Base-by-base conservation (phyloP, 805 yeast genomes). In the Metschnikowia chrysomelidarum region DNA sequence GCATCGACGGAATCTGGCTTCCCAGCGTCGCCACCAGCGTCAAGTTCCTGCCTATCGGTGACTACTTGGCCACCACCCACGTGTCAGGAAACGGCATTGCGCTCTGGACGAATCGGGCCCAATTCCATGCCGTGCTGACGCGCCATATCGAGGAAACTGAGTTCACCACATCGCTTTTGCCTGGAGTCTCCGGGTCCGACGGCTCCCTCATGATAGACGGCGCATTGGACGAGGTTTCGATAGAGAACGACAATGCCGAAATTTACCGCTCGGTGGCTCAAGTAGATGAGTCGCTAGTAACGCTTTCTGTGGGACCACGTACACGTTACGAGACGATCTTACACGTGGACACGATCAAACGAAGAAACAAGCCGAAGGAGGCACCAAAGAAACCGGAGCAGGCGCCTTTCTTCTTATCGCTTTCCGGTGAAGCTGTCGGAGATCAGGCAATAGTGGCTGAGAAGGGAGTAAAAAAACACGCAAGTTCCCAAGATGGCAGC, bases 81-180 rank as follows among this genome's bases (percentile, higher is more conserved):
- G 96, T 88, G 13, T 71, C 78, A 15, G 95, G 93, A 8, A 82
- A 84, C 41, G 98, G 98, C 19, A 80, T 93, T 40, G 78, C 85
- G 34, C 65, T 94, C 38, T 93, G 99, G 99, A 83, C 95, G 5
- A 87, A 89, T 57, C 73, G 81, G 51, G 79, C 96, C 0, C 95
- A 87, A 60, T 88, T 89, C 59, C 73, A 67, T 44, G 79, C 87
- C 0, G 71, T 87, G 12, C 78, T 91, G 1, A 78, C 88, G 1
- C 77, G 89, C 49, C 84, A 78, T 39, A 69, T 91, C 18, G 81
- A 81, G 30, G 93, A 83, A 47, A 78, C 76, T 9, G 93, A 84
- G 15, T 89, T 87, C 49, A 63, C 77, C 3, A 65, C 61, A 25
- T 69, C 80, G 2, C 59, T 74, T 12, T 62, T 87, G 54, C 96